These are phyloP conservation scores for Tetraselmis striata DNA, from an alignment of 139 green algal species.

Conservation along the genomic window DNA sequence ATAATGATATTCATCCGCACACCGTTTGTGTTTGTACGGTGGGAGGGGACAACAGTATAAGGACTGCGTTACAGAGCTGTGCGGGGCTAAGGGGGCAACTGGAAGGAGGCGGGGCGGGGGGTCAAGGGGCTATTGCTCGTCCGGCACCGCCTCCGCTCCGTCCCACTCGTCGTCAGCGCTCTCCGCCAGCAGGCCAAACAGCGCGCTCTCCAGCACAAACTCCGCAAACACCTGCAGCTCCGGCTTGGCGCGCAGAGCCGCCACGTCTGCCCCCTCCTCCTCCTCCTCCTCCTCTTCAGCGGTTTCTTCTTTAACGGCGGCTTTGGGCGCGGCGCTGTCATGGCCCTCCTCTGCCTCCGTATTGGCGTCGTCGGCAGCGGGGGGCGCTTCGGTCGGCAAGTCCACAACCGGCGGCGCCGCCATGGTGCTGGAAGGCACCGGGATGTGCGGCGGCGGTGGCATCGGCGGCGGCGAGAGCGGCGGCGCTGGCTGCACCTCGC, in stretches of 20 bases:
- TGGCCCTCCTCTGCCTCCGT: not conserved
- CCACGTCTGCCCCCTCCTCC: not conserved
- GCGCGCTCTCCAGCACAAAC: conserved; percentile 33
- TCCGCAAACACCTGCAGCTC: conserved; percentile 34
- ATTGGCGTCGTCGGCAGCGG: not conserved
- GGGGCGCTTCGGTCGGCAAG: not conserved
- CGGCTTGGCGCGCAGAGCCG: not conserved
- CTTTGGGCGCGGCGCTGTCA: not conserved
- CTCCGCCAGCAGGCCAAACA: conserved; percentile 21
- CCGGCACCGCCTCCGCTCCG: no score
- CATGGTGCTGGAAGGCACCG: no score
- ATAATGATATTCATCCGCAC: no score
- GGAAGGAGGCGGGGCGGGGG: no score
- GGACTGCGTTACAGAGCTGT: no score
- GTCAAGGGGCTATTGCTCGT: no score
- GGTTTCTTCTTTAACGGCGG: no score
- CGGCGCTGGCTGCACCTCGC: not conserved
- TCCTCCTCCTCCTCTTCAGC: not conserved
- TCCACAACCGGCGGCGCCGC: not conserved
- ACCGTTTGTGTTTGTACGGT: no score
- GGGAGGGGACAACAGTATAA: no score
- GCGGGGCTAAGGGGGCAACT: no score
- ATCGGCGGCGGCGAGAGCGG: not conserved
- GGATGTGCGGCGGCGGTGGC: not conserved
- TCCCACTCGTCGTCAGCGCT: conserved; percentile 2